Evolutionary conservation across 1,139 yeast genomes (phyloP).

Genomic region (Taiozyma sp.): DNA sequence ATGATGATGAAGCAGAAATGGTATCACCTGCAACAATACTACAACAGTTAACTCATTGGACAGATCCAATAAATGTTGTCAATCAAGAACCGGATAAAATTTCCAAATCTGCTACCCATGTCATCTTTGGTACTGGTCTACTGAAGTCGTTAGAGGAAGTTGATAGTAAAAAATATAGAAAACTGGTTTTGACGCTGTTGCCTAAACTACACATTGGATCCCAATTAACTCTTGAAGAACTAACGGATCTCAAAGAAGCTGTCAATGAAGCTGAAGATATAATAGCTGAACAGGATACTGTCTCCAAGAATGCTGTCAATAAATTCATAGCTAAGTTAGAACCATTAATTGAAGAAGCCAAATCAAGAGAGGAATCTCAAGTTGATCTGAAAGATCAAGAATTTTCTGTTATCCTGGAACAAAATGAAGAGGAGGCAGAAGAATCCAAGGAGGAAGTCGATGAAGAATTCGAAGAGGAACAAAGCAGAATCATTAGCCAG

Average conservation of each 20-base stretch:
- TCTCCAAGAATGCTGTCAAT: constrained; percentile 41
- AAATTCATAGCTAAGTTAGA: constrained; percentile 34
- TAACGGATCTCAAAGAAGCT: constrained; percentile 24
- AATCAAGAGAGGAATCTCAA: constrained; percentile 18
- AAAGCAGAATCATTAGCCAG: constrained; percentile 10
- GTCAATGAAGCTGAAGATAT: constrained; percentile 13
- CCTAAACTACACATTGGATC: constrained; percentile 36
- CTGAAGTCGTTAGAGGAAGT: constrained; percentile 43
- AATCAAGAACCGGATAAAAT: constrained; percentile 39
- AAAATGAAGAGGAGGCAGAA: constrained; percentile 11
- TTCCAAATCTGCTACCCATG: constrained; percentile 43
- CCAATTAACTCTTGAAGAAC: constrained; percentile 24
- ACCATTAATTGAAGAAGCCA: constrained; percentile 29
- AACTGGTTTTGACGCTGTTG: constrained; percentile 49
- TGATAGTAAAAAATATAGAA: constrained; percentile 48
- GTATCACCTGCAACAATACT: constrained; percentile 50
- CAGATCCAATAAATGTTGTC: constrained; percentile 72
- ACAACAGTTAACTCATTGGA: constrained; percentile 80
- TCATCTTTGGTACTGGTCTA: constrained; percentile 52
- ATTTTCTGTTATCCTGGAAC: constrained; percentile 26
- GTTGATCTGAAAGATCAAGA: constrained; percentile 24
- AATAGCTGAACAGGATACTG: constrained; percentile 30
- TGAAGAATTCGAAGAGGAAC: constrained; percentile 18
- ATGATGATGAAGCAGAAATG: constrained; percentile 26
- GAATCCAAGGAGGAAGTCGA: constrained; percentile 13